These are phyloP conservation scores for Trichoderma arundinaceum DNA, from an alignment of 2,329 filamentous ascomycete genomes.

Conservation along the genomic window DNA sequence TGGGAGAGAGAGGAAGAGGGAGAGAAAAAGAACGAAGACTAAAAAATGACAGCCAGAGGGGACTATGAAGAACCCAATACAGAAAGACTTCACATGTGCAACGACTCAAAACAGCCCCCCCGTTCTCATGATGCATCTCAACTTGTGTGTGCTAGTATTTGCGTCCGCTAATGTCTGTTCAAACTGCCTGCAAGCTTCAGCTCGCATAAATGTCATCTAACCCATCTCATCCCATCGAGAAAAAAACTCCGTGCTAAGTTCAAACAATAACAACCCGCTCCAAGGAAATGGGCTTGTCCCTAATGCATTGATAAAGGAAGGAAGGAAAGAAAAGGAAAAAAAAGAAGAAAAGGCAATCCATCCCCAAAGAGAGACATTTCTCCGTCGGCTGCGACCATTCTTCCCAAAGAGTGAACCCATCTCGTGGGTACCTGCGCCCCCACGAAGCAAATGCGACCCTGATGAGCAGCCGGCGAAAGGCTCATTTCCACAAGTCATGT, in stretches of 20 bases:
- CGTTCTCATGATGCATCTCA: too few species aligned
- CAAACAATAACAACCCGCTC: slow-evolving; percentile 20
- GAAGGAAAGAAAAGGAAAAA: not conserved
- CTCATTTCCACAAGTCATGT: not conserved
- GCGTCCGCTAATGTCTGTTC: slow-evolving; percentile 10
- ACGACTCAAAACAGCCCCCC: too few species aligned
- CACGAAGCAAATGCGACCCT: not conserved
- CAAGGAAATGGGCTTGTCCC: slow-evolving; percentile 8
- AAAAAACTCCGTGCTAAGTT: slow-evolving; percentile 30
- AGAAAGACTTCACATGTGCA: too few species aligned
- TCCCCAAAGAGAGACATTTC: not conserved
- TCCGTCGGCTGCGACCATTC: not conserved
- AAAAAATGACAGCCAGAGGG: too few species aligned
- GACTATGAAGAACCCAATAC: too few species aligned
- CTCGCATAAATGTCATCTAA: slow-evolving; percentile 18
- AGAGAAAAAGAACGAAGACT: too few species aligned
- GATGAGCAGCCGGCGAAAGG: not conserved
- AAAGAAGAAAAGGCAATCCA: not conserved
- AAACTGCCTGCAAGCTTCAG: slow-evolving; percentile 19
- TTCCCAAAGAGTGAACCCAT: not conserved
- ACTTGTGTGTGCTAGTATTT: slow-evolving; percentile 19
- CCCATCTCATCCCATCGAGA: slow-evolving; percentile 22
- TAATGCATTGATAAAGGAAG: slow-evolving; percentile 31
- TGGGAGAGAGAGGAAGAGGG: too few species aligned
- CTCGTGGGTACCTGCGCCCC: not conserved